Conservation (phyloP, 106 monocot species). For the Acorus gramineus region DNA sequence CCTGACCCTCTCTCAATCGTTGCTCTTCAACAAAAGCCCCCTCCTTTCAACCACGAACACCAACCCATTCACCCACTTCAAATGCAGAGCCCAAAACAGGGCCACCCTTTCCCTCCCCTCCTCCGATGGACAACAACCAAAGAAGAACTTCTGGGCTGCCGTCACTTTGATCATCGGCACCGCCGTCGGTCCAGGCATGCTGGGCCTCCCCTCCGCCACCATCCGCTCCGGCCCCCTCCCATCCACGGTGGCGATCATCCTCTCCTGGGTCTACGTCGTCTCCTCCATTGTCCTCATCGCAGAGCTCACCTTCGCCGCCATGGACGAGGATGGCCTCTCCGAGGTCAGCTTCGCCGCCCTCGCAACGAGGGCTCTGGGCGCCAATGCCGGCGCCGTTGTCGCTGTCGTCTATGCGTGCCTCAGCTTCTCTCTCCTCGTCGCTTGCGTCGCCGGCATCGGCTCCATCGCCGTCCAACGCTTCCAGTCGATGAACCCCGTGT, state of each 20-base stretch:
- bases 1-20: too few species aligned
- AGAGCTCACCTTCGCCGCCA: slow-evolving; percentile 54
- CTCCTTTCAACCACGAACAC: too few species aligned
- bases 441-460: slow-evolving; percentile 67
- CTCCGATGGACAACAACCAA: neutral
- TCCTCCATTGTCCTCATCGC: slow-evolving; percentile 72
- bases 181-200: slow-evolving; percentile 79
- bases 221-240: slow-evolving; percentile 48
- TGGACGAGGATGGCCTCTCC: slow-evolving; percentile 21
- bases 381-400: slow-evolving; percentile 37
- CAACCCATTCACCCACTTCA: too few species aligned
- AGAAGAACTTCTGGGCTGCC: slow-evolving; percentile 45
- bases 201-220: slow-evolving; percentile 67
- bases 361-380: slow-evolving; percentile 36
- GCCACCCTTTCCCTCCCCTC: too few species aligned
- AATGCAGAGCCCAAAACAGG: too few species aligned
- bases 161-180: slow-evolving; percentile 65
- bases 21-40: too few species aligned
- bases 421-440: slow-evolving; percentile 68
- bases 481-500: slow-evolving; percentile 16
- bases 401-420: slow-evolving; percentile 52
- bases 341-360: slow-evolving; percentile 69
- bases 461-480: slow-evolving; percentile 46
- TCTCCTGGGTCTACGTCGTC: slow-evolving; percentile 74
- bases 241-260: slow-evolving; percentile 47